Evolutionary conservation across 169 alveolate genomes (phyloP), one percentile per base, ranked within the genome.

Genomic region (Plasmodium cynomolgi): DNA sequence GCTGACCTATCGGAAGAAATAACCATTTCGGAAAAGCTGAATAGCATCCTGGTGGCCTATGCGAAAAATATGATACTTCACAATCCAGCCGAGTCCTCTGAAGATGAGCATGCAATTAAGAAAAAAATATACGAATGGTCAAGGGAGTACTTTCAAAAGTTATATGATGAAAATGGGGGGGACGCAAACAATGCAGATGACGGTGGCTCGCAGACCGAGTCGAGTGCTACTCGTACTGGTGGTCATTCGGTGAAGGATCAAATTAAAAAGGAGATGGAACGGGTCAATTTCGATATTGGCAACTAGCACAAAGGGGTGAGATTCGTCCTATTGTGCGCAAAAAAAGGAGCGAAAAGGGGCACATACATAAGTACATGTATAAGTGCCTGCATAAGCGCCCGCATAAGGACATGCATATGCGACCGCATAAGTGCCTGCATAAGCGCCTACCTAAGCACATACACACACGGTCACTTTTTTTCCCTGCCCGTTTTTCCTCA

Each of bases 251-350:
- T 90, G 34, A 90, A 90, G 56, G 91, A 90, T 47, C 41, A 90
- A 81, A 81, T 90, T 33, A 68, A 81, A 68, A 90, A 90, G n/a
- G 94, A 90, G 58, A 90, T 90, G 77, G 91, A 79, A 41, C 41
- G 83, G 50, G 91, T 90, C 47, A 90, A 58, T 81, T 90, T 90
- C 56, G 72, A 79, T 81, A 39, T n/a, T 54, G 68, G 68, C 23
- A 50, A 75, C 44, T 75, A 77, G 81, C 26, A 50, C 73, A 71
- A 71, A 84, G 26, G 34, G 29, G 71, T 54, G 20, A 26, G 9
- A 72, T 6, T 11, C 17, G 54, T 26, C 77, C 54, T 29, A 72
- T 84, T 71, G 2, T 20, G 17, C 29, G 4, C 33, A 17, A 39
- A 29, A 41, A 74, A 9, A 29, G 15, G 33, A 23, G 39, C 47